Percentiles rank a stretch among this genome's conserved stretches.
Conservation (phyloP, 352 stramenopile genomes). For the Halophytophthora polymorphica region DNA sequence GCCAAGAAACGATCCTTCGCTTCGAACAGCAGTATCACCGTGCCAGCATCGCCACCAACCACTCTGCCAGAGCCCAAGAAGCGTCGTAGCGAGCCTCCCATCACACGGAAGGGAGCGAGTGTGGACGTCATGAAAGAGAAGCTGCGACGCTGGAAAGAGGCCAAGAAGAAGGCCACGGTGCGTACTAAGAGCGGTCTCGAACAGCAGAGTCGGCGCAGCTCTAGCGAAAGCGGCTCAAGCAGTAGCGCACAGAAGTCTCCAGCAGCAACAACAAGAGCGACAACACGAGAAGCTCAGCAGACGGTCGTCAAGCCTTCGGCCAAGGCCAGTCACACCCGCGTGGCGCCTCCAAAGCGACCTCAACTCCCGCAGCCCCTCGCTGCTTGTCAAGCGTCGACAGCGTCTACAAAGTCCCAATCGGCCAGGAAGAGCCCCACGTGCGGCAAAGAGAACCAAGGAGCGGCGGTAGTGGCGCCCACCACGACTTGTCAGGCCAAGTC, state of each 20-base stretch:
- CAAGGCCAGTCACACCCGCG: too few species aligned
- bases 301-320: neutral
- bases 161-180: slow-evolving; percentile 6
- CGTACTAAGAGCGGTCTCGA: neutral
- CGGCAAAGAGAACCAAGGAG: slow-evolving; percentile 13
- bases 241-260: neutral
- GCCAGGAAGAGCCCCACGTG: neutral
- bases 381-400: neutral
- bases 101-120: neutral
- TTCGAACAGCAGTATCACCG: too few species aligned
- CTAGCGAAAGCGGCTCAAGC: neutral
- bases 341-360: too few species aligned
- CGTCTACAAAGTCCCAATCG: neutral
- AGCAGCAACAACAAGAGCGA: neutral
- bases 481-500: neutral
- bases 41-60: too few species aligned
- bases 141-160: slow-evolving; percentile 14
- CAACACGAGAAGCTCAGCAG: neutral
- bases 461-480: neutral
- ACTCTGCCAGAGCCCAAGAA: neutral
- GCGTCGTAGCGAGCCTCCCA: too few species aligned
- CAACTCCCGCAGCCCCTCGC: neutral
- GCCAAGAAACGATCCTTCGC: neutral
- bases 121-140: slow-evolving; percentile 20
- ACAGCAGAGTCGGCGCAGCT: neutral